These are phyloP conservation scores for Rhodomyrtus tomentosa DNA, from an alignment of 345 rosid species.

Conservation along the genomic window DNA sequence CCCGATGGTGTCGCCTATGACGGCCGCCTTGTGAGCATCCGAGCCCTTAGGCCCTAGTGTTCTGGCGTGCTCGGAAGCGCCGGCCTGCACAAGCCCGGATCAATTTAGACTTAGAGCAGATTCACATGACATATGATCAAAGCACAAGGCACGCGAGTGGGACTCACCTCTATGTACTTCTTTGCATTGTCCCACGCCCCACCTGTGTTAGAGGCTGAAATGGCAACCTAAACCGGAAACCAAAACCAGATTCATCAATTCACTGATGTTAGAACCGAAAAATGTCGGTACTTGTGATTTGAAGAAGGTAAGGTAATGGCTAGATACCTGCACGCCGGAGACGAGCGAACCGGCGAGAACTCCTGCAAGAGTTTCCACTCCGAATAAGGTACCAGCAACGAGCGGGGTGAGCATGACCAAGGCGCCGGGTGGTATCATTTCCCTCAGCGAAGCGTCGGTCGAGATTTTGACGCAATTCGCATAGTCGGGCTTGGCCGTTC, in stretches of 20 bases:
- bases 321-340: slow-evolving; percentile 48
- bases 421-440: slow-evolving; percentile 74
- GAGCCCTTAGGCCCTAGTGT: slow-evolving; percentile 59
- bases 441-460: slow-evolving; percentile 52
- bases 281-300: background rate
- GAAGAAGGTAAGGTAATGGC: background rate
- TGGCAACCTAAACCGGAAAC: slow-evolving; percentile 33
- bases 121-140: background rate
- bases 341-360: slow-evolving; percentile 67
- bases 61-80: slow-evolving; percentile 46
- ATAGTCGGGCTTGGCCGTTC: slow-evolving; percentile 53
- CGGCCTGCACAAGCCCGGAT: slow-evolving; percentile 21
- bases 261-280: background rate
- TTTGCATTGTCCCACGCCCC: slow-evolving; percentile 75
- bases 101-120: background rate
- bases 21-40: slow-evolving; percentile 64
- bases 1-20: slow-evolving; percentile 65
- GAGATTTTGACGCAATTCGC: slow-evolving; percentile 68
- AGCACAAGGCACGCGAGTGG: background rate
- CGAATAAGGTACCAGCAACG: slow-evolving; percentile 42
- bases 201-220: slow-evolving; percentile 67
- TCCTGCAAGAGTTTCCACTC: slow-evolving; percentile 63
- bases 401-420: slow-evolving; percentile 64
- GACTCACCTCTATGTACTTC: slow-evolving; percentile 58
- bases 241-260: background rate